A percentile compares a stretch with the other conserved stretches of the same genome.
These are phyloP conservation scores for Gracilariopsis chorda DNA, from an alignment of 23 red algal genomes.

Conservation along the genomic window DNA sequence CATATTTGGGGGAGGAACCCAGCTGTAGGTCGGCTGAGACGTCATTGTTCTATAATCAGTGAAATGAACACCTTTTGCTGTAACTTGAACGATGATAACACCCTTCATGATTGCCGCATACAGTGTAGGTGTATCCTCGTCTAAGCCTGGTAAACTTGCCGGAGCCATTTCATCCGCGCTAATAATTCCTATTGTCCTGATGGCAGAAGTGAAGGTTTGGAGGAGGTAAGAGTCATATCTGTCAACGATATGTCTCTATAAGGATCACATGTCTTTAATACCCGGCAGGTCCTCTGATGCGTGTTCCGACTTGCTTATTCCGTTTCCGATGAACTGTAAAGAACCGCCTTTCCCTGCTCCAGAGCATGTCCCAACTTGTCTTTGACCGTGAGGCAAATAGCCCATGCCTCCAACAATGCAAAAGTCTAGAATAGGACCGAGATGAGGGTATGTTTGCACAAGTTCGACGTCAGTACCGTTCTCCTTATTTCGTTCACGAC, in stretches of 20 bases:
- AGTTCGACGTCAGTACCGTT: slow-evolving; percentile 57
- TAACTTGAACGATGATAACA: slow-evolving; percentile 81
- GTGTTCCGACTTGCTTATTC: slow-evolving; percentile 89
- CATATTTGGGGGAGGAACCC: slow-evolving; percentile 60
- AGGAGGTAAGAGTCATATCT: slow-evolving; percentile 76
- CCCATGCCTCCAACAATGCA: slow-evolving; percentile 77
- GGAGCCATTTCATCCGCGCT: slow-evolving; percentile 81
- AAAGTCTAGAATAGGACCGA: slow-evolving; percentile 95
- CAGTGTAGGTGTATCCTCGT: slow-evolving; percentile 68
- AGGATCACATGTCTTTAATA: slow-evolving; percentile 91
- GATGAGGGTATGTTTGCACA: slow-evolving; percentile 81
- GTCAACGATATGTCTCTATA: slow-evolving; percentile 51
- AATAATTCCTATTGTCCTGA: slow-evolving; percentile 74
- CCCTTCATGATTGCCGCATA: slow-evolving; percentile 67
- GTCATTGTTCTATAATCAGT: slow-evolving; percentile 53
- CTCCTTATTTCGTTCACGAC: slow-evolving; percentile 22
- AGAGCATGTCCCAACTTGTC: slow-evolving; percentile 93
- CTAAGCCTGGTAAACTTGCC: slow-evolving; percentile 59
- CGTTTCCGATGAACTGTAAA: slow-evolving; percentile 89
- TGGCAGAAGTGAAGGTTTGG: slow-evolving; percentile 81
- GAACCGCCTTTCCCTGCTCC: slow-evolving; percentile 81
- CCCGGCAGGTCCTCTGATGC: slow-evolving; percentile 81
- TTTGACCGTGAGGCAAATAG: slow-evolving; percentile 72
- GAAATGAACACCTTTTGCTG: slow-evolving; percentile 58
- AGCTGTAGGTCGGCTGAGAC: slow-evolving; percentile 22